Percentiles rank a stretch among this genome's conserved stretches.
Evolutionary conservation across 1,139 yeast genomes (phyloP).

Genomic region (Scheffersomyces parashehatae): DNA sequence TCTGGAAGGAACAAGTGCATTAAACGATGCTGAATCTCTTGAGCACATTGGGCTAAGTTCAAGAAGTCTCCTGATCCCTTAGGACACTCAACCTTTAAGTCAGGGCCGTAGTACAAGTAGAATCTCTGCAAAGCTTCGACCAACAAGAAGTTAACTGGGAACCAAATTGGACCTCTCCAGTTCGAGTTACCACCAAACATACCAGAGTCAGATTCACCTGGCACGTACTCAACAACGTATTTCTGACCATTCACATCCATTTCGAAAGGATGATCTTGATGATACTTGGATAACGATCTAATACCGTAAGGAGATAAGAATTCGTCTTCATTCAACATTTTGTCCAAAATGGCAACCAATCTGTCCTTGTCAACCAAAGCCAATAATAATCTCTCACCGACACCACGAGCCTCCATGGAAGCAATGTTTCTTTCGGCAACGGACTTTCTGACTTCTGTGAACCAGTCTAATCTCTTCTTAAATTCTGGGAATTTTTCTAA

Average conservation of each 20-base stretch:
- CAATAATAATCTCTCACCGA: constrained; percentile 79
- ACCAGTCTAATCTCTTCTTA: constrained; percentile 86
- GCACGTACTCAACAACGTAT: constrained; percentile 76
- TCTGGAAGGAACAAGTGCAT: constrained; percentile 78
- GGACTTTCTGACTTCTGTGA: constrained; percentile 67
- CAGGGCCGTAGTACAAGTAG: constrained; percentile 87
- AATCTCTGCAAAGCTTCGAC: constrained; percentile 90
- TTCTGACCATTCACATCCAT: constrained; percentile 83
- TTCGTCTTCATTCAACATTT: constrained; percentile 87
- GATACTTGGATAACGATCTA: constrained; percentile 85
- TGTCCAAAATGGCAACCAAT: constrained; percentile 69
- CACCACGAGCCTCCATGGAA: constrained; percentile 82
- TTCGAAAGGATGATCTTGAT: constrained; percentile 80
- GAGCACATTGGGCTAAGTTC: constrained; percentile 91
- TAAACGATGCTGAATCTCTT: constrained; percentile 85
- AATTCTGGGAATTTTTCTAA: constrained; percentile 80
- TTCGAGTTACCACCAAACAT: constrained; percentile 97
- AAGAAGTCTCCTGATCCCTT: constrained; percentile 78
- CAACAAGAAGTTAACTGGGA: constrained; percentile 85
- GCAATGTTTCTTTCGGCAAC: constrained; percentile 90
- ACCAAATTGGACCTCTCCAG: constrained; percentile 99
- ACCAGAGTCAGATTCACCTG: constrained; percentile 94
- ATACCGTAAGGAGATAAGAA: constrained; percentile 87
- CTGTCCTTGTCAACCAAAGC: constrained; percentile 85
- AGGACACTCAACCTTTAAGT: constrained; percentile 86